Evolutionary conservation across 768 basidiomycete genomes (phyloP), one percentile per base, ranked within the genome.

Genomic region (Xerocomellus chrysenteron): DNA sequence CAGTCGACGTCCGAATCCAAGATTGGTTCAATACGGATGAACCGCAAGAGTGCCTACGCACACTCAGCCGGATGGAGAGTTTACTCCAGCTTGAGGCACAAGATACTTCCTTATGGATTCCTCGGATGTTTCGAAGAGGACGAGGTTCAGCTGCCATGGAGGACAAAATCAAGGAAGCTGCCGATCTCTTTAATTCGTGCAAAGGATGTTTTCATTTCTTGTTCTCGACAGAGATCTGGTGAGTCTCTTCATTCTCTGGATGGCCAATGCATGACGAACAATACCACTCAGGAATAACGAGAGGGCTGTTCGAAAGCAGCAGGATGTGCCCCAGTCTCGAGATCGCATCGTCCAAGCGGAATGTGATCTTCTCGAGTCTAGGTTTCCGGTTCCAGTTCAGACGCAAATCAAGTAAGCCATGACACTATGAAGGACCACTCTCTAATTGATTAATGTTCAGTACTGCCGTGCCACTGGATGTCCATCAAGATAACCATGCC

Each of bases 11-110:
- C 9, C 17, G 57, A 21, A 39, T 57, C 17, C 21, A 57, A 28
- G 57, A 57, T 30, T 58, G 57, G 55, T 8, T 58, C 12, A 11
- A 10, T n/a, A 56, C 39, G 5, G 39, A 42, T 8, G 56, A 37
- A 47, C 56, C 53, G 2, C 26, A 24, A 30, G 39, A n/a, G 26
- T 57, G 56, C 5, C 5, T 47, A 10, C 0, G 9, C 9, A 36
- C 12, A 9, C 19, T 47, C 1, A 5, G 16, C 19, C 45, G 28
- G 32, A 55, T 55, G 55, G 5, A 47, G n/a, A 41, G 4, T 17
- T 17, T 55, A 4, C 26, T 56, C 1, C 52, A 36, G 10, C 21
- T 21, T 21, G 21, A 21, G 21, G 21, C 21, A 21, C 9, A 46
- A 12, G 24, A 46, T 33, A 16, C 26, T 13, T 44, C n/a, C 2